Conservation (phyloP, 768 basidiomycete genomes). For the Suillus spraguei region DNA sequence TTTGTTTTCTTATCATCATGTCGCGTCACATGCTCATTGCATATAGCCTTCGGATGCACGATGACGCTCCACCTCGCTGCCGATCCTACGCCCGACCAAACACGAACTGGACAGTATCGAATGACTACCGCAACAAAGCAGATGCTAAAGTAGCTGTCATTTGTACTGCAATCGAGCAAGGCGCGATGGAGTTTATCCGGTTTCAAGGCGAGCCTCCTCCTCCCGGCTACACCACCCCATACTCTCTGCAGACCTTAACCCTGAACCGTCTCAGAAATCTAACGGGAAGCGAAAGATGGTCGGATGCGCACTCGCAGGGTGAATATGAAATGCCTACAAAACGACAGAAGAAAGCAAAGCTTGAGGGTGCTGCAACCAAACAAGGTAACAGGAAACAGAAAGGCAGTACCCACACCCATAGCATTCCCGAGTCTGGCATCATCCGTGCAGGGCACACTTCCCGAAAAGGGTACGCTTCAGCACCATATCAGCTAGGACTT, state of each 20-base stretch:
- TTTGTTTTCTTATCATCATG: not conserved
- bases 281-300: constrained; percentile 38
- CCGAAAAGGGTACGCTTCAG: constrained; percentile 16
- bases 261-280: constrained; percentile 22
- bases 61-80: constrained; percentile 45
- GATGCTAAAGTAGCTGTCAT: constrained; percentile 66
- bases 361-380: not conserved
- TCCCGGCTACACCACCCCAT: constrained; percentile 41
- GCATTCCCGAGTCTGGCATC: constrained; percentile 20
- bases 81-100: constrained; percentile 33
- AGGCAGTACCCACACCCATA: constrained; percentile 21
- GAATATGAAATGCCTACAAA: constrained; percentile 18
- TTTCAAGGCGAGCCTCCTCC: constrained; percentile 49
- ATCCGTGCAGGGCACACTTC: constrained; percentile 14
- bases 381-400: constrained; percentile 7
- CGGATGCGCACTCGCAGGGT: constrained; percentile 11
- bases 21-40: constrained; percentile 5
- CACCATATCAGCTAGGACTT: constrained; percentile 20
- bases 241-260: constrained; percentile 30
- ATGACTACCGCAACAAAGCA: constrained; percentile 55
- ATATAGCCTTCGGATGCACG: constrained; percentile 56
- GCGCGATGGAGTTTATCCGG: constrained; percentile 61
- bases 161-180: constrained; percentile 53
- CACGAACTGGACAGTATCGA: constrained; percentile 48
- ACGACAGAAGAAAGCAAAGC: constrained; percentile 33